Evolutionary conservation across 306 rosid genomes (phyloP), one percentile per base, ranked within the genome.

Genomic region (Nissolia schottii): DNA sequence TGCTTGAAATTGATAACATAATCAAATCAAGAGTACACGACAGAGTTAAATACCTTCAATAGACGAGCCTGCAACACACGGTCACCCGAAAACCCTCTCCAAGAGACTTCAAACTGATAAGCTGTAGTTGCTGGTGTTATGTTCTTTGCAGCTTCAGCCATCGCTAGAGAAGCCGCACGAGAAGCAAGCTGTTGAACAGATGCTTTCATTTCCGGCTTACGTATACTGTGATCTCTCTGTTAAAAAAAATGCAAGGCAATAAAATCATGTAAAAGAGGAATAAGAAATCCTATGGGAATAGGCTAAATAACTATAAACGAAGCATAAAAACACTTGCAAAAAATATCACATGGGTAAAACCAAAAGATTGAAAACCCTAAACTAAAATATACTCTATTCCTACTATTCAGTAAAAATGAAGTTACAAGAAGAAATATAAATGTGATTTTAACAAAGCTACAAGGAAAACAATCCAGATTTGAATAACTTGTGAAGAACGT

Each of bases 151-250:
- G 93, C 92, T 74, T 90, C 91, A 56, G 81, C 81, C 90, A 73
- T 76, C 57, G 86, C 97, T 76, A 74, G 85, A 64, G 89, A 85
- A 64, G 97, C 90, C 8, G 91, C 97, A 61, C 74, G 87, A 71
- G 93, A 91, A 79, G 99, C 96, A 62, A 94, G 88, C 67, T 89
- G 88, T 79, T 94, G 87, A 64, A 89, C 84, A 24, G 96, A 86
- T 48, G 79, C 41, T 86, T 81, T 84, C 27, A 70, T 71, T 29
- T 79, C 89, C 55, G 48, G 91, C 80, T 81, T 85, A 38, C 70
- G 70, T 46, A 58, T 53, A 70, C 66, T 72, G 32, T 35, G 55
- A 74, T 77, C 74, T 79, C 80, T 85, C 99, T 94, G 88, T 82
- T 31, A 57, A n/a, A 70, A 76, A 19, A 12, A 63, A 50, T 43